These are phyloP conservation scores for Mrakiaceae sp. DNA, from an alignment of 1,284 basidiomycete species.

Conservation along the genomic window DNA sequence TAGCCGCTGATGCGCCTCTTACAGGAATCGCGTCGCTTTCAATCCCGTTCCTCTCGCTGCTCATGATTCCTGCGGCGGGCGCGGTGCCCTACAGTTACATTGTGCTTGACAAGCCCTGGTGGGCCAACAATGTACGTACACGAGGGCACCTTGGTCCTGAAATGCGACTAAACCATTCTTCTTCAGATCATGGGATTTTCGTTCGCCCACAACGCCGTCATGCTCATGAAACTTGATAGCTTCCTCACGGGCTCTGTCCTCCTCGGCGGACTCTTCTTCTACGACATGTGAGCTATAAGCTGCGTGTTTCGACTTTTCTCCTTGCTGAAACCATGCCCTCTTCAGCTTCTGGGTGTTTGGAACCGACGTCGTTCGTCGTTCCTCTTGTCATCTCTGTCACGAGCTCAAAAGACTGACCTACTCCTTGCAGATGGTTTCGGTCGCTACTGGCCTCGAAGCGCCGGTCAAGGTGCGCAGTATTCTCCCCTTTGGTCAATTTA, in stretches of 20 bases:
- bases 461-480: constrained; percentile 57
- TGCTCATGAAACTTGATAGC: constrained; percentile 74
- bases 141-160: not conserved
- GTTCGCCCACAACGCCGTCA: constrained; percentile 71
- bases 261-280: constrained; percentile 68
- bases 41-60: constrained; percentile 23
- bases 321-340: too few relatives aligned
- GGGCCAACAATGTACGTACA: constrained; percentile 17
- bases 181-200: constrained; percentile 70
- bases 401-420: not conserved
- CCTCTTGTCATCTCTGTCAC: not conserved
- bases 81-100: constrained; percentile 2
- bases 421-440: constrained; percentile 64
- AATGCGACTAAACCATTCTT: constrained; percentile 35
- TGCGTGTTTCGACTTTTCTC: not conserved
- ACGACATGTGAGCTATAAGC: constrained; percentile 53
- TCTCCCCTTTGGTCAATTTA: not conserved
- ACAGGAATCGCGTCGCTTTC: too few relatives aligned
- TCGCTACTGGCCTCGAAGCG: constrained; percentile 83
- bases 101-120: constrained; percentile 13
- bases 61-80: not conserved
- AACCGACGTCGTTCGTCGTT: constrained; percentile 32
- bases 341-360: constrained; percentile 53
- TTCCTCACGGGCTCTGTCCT: constrained; percentile 80
- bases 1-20: too few relatives aligned